These are phyloP conservation scores for Beta vulgaris DNA, from an alignment of 148 eudicot species.

Conservation along the genomic window DNA sequence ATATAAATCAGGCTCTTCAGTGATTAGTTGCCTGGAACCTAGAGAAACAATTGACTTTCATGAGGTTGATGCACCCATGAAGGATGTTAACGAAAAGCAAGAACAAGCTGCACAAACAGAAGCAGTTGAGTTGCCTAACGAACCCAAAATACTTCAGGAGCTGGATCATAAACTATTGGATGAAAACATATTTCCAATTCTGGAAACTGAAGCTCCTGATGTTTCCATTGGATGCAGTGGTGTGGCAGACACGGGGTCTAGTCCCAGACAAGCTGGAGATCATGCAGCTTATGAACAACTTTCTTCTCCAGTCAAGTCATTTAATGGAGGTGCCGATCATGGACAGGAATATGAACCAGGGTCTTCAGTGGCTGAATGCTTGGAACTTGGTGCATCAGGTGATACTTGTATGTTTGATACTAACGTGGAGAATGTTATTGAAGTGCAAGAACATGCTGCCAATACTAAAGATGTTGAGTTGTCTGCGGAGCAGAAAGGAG, in stretches of 20 bases:
- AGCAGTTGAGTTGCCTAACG: background rate
- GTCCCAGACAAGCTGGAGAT: background rate
- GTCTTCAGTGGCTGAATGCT: background rate
- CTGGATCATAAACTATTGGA: background rate
- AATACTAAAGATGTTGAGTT: background rate
- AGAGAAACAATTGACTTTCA: background rate
- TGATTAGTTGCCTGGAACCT: background rate
- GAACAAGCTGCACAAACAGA: background rate
- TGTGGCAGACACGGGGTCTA: background rate
- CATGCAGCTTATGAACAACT: background rate
- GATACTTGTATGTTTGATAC: background rate
- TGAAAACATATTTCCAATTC: background rate
- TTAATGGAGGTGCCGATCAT: background rate
- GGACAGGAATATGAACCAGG: background rate
- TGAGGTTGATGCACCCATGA: background rate
- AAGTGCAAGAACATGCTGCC: background rate
- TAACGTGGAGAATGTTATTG: background rate
- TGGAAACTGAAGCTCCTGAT: background rate
- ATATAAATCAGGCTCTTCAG: background rate
- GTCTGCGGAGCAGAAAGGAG: background rate
- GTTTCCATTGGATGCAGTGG: background rate
- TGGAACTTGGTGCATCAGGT: background rate
- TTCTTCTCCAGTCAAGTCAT: background rate
- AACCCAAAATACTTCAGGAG: background rate
- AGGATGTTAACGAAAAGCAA: background rate